Evolutionary conservation across 768 basidiomycete species (phyloP).

Genomic region (Hortiboletus flavorubellus): DNA sequence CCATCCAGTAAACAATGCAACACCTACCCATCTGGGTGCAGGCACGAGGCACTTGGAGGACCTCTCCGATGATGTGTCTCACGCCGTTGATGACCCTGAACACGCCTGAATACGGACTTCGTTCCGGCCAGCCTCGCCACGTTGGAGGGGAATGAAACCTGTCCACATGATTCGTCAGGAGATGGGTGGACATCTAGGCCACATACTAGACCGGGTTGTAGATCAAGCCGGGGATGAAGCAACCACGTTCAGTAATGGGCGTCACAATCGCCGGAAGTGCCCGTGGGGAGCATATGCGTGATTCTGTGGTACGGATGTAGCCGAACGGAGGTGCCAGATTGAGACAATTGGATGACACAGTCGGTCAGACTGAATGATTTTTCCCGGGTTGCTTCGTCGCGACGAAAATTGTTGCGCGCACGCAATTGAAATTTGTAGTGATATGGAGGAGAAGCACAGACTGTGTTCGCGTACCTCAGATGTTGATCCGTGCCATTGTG

Average conservation of each 20-base stretch:
- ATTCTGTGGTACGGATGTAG: constrained; percentile 18
- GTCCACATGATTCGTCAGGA: constrained; percentile 1
- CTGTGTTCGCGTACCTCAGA: constrained; percentile 14
- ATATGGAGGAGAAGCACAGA: neutral
- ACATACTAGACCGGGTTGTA: neutral
- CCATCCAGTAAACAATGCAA: neutral
- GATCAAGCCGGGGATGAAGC: neutral
- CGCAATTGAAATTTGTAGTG: neutral
- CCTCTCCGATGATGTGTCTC: constrained; percentile 21
- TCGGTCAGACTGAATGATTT: constrained; percentile 10
- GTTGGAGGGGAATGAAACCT: constrained; percentile 1
- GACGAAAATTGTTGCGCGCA: neutral
- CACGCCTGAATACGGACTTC: neutral
- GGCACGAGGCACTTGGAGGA: constrained; percentile 29
- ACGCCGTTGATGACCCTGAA: constrained; percentile 29
- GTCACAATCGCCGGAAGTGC: constrained; percentile 17
- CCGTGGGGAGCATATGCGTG: constrained; percentile 19
- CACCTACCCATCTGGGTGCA: constrained; percentile 16
- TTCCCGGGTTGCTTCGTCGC: constrained; percentile 3
- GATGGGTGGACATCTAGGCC: constrained; percentile 3
- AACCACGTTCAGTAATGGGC: constrained; percentile 5
- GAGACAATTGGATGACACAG: constrained; percentile 13
- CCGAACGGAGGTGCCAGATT: constrained; percentile 29
- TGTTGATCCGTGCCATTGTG: constrained; percentile 6
- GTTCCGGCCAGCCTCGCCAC: neutral